phyloP scores from a whole-genome alignment of 148 eudicot species.

The Vaccinium corymbosum region DNA sequence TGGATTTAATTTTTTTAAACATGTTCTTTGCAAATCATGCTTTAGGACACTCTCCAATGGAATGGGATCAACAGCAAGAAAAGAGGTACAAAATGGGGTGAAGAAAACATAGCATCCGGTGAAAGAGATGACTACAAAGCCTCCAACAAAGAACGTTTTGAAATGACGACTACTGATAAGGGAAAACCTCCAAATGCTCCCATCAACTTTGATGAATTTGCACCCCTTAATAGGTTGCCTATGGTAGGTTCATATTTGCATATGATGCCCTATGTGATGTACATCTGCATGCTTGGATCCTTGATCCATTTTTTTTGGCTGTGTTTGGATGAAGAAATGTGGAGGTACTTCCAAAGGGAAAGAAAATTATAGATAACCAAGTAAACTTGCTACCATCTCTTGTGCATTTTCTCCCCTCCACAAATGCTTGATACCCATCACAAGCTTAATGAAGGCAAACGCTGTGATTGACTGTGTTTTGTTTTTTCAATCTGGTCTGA shows the following conservation, averaged over 20 bases:
- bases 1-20: background rate
- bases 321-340: background rate
- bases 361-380: background rate
- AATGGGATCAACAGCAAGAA: conserved; percentile 25
- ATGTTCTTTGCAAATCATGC: conserved; percentile 8
- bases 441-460: background rate
- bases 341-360: background rate
- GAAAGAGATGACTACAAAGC: conserved; percentile 33
- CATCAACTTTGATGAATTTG: conserved; percentile 64
- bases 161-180: conserved; percentile 22
- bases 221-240: conserved; percentile 52
- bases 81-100: conserved; percentile 26
- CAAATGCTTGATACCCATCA: background rate
- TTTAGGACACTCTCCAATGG: conserved; percentile 22
- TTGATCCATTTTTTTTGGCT: background rate
- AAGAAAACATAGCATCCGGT: conserved; percentile 14
- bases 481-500: background rate
- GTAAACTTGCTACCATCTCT: background rate
- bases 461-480: background rate
- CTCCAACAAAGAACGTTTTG: conserved; percentile 26
- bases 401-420: background rate
- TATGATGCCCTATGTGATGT: background rate
- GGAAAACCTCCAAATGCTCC: conserved; percentile 21
- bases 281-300: background rate
- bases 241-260: conserved; percentile 32